Conservation (phyloP, 306 rosid species). For the Cicer chorassanicum region DNA sequence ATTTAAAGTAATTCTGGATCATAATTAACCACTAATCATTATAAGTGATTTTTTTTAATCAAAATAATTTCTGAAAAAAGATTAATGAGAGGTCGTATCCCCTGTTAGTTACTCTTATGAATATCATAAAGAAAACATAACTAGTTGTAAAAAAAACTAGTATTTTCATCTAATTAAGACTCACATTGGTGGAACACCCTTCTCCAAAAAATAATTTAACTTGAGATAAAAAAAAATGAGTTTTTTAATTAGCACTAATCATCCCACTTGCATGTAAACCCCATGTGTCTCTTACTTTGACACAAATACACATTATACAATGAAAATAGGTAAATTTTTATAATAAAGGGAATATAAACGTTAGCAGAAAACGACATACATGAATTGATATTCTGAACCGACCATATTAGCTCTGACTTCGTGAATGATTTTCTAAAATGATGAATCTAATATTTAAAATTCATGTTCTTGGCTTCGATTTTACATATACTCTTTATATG, state of each 20-base stretch:
- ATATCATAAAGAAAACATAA: no score
- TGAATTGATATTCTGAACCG: constrained; percentile 31
- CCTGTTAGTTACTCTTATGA: no score
- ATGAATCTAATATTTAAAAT: constrained; percentile 38
- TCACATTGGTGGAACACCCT: background rate
- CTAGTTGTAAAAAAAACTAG: no score
- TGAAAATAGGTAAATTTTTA: background rate
- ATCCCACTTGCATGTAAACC: background rate
- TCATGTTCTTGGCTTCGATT: constrained; percentile 18
- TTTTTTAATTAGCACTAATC: background rate
- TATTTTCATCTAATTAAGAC: background rate
- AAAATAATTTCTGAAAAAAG: no score
- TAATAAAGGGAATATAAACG: constrained; percentile 36
- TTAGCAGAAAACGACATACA: constrained; percentile 37
- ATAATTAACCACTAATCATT: no score
- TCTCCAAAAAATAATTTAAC: background rate
- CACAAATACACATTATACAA: constrained; percentile 8
- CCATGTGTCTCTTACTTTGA: constrained; percentile 4
- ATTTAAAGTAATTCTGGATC: no score
- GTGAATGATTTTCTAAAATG: constrained; percentile 3
- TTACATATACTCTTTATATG: constrained; percentile 4
- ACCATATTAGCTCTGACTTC: constrained; percentile 36
- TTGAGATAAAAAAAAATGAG: constrained; percentile 20
- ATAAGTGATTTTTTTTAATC: no score
- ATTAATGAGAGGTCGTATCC: no score